phyloP scores from a whole-genome alignment of 306 rosid genomes.

The Quillaja saponaria region DNA sequence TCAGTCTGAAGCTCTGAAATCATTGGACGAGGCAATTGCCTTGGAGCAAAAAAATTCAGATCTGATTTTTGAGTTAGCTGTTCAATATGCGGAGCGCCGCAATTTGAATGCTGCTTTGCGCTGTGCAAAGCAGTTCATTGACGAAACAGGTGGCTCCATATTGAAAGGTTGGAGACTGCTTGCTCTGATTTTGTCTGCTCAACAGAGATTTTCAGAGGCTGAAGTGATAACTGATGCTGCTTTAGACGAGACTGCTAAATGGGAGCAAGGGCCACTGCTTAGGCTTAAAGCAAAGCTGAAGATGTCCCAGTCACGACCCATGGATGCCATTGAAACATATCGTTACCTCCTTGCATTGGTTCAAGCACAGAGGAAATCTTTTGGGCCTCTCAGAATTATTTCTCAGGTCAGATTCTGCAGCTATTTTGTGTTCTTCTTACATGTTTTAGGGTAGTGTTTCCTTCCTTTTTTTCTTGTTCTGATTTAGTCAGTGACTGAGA shows the following conservation, averaged over 20 bases:
- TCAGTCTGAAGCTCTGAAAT: constrained; percentile 59
- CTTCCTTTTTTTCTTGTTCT: not conserved
- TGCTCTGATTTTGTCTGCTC: constrained; percentile 89
- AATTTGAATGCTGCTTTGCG: constrained; percentile 75
- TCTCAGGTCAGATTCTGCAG: constrained; percentile 57
- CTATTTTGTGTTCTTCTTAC: constrained; percentile 10
- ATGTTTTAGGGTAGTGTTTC: not conserved
- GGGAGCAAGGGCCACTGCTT: constrained; percentile 95
- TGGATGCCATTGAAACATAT: constrained; percentile 89
- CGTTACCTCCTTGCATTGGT: constrained; percentile 92
- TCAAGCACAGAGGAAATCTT: constrained; percentile 90
- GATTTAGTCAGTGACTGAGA: not conserved
- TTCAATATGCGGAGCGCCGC: constrained; percentile 73
- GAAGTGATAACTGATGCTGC: constrained; percentile 93
- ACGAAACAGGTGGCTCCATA: constrained; percentile 84
- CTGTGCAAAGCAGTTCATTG: constrained; percentile 67
- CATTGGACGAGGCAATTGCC: constrained; percentile 48
- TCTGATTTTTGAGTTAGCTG: constrained; percentile 76
- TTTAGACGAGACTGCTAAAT: constrained; percentile 83
- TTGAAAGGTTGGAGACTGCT: constrained; percentile 89
- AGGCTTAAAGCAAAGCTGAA: constrained; percentile 88
- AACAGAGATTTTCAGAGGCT: constrained; percentile 73
- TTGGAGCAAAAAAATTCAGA: constrained; percentile 56
- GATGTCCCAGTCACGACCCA: constrained; percentile 65
- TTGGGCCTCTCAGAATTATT: constrained; percentile 53